Percentiles rank a stretch among this genome's conserved stretches.
These are phyloP conservation scores for Penicillium pulvis DNA, from an alignment of 495 filamentous ascomycete species.

Conservation along the genomic window DNA sequence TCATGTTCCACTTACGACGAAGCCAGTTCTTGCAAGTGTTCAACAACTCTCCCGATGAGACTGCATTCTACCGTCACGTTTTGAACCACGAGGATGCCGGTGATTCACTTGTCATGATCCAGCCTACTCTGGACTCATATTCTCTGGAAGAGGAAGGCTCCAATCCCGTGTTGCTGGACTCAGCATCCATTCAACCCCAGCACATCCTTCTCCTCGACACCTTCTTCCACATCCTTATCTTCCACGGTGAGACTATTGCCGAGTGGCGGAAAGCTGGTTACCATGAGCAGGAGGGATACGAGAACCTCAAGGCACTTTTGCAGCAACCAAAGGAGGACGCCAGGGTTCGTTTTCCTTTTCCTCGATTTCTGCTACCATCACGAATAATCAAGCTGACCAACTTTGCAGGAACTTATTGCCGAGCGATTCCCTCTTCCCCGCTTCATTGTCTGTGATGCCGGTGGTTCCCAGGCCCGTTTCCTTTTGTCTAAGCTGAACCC, in stretches of 20 bases:
- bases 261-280: conserved; percentile 99
- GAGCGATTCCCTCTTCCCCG: conserved; percentile 97
- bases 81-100: conserved; percentile 96
- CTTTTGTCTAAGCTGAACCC: conserved; percentile 97
- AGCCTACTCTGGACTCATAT: conserved; percentile 96
- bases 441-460: conserved; percentile 98
- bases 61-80: conserved; percentile 96
- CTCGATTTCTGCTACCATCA: background rate
- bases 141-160: conserved; percentile 92
- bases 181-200: conserved; percentile 90
- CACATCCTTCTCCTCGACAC: conserved; percentile 96
- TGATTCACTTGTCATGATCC: conserved; percentile 98
- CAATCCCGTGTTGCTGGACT: conserved; percentile 91
- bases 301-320: conserved; percentile 87
- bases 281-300: conserved; percentile 97
- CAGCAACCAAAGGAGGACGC: conserved; percentile 98
- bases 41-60: conserved; percentile 99
- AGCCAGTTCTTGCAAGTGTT: conserved; percentile 99
- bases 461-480: conserved; percentile 97
- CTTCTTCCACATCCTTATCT: conserved; percentile 99
- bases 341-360: conserved; percentile 58
- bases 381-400: conserved; percentile 17
- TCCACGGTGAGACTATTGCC: conserved; percentile 96
- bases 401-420: conserved; percentile 83
- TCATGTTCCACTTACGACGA: conserved; percentile 98